A percentile compares a stretch with the other conserved stretches of the same genome.
These are phyloP conservation scores for Blastobotrys chiropterorum DNA, from an alignment of 805 yeast species.

Conservation along the genomic window DNA sequence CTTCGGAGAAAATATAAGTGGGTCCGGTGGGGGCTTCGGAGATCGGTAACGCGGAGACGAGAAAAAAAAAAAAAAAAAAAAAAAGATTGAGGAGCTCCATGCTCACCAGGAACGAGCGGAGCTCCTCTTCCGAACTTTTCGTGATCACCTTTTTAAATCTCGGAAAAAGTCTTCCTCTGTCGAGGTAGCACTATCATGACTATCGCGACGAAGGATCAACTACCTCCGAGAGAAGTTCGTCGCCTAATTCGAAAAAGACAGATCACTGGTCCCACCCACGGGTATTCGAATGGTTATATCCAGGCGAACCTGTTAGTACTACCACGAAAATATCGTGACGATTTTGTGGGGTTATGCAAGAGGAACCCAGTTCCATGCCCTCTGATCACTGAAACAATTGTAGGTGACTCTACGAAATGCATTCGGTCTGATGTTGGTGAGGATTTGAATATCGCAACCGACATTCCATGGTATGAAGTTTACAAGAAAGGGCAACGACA, in stretches of 20 bases:
- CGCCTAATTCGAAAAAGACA: constrained; percentile 2
- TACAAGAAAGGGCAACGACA: constrained; percentile 31
- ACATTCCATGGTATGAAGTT: constrained; percentile 32
- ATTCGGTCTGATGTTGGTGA: background rate
- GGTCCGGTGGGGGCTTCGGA: constrained; percentile 2
- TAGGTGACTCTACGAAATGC: constrained; percentile 6
- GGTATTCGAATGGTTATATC: constrained; percentile 8
- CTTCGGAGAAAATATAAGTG: background rate
- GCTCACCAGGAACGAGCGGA: too few species aligned
- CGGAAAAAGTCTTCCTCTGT: background rate
- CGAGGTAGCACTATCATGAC: background rate
- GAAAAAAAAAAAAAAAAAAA: background rate
- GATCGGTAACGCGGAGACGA: background rate
- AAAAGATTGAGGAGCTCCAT: too few species aligned
- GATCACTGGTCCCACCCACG: constrained; percentile 3
- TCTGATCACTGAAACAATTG: constrained; percentile 28
- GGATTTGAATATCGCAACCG: constrained; percentile 11
- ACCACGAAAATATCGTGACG: constrained; percentile 30
- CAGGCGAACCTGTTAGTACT: constrained; percentile 38
- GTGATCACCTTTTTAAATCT: background rate
- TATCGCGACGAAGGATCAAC: background rate
- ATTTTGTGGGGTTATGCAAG: constrained; percentile 33
- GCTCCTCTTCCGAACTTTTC: background rate
- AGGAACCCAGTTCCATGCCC: constrained; percentile 40
- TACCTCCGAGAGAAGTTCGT: constrained; percentile 6